A percentile compares a stretch with the other conserved stretches of the same genome.
These are phyloP conservation scores for Pichia sp. DNA, from an alignment of 1,139 yeast species.

Conservation along the genomic window DNA sequence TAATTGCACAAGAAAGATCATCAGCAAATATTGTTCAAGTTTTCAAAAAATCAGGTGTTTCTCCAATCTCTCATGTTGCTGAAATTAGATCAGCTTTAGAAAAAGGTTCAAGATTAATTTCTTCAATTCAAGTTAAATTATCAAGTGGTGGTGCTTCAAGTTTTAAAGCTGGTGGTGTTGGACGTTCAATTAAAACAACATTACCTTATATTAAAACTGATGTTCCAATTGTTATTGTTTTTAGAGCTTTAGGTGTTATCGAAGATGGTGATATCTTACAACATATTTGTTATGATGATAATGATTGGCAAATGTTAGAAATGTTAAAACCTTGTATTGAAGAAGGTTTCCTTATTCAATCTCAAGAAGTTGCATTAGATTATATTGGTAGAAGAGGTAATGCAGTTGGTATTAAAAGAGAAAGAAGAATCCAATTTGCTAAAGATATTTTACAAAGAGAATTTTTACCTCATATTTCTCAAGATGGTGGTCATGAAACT, in stretches of 20 bases:
- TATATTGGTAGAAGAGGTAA: conserved; percentile 98
- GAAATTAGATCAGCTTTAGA: conserved; percentile 96
- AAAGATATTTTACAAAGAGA: conserved; percentile 94
- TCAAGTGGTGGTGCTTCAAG: conserved; percentile 45
- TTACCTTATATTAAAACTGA: conserved; percentile 95
- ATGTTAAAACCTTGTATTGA: conserved; percentile 99
- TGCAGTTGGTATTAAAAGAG: conserved; percentile 87
- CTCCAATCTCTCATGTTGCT: conserved; percentile 93
- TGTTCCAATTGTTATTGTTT: conserved; percentile 92
- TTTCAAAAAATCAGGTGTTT: conserved; percentile 94
- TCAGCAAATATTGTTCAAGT: conserved; percentile 99
- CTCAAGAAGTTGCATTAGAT: conserved; percentile 95
- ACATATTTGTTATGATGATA: conserved; percentile 95
- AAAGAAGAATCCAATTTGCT: conserved; percentile 97
- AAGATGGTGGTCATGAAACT: conserved; percentile 94
- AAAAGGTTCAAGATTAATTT: conserved; percentile 91
- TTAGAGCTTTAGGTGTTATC: conserved; percentile 95
- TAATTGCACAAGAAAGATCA: conserved; percentile 96
- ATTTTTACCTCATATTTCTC: conserved; percentile 93
- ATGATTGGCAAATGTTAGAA: conserved; percentile 99
- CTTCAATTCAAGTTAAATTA: conserved; percentile 89
- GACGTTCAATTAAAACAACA: conserved; percentile 88
- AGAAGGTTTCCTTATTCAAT: conserved; percentile 97
- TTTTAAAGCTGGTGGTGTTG: conserved; percentile 40
- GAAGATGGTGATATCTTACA: conserved; percentile 98